Base-by-base conservation (phyloP, 768 basidiomycete species). In the Leucosporidium creatinivorum region DNA sequence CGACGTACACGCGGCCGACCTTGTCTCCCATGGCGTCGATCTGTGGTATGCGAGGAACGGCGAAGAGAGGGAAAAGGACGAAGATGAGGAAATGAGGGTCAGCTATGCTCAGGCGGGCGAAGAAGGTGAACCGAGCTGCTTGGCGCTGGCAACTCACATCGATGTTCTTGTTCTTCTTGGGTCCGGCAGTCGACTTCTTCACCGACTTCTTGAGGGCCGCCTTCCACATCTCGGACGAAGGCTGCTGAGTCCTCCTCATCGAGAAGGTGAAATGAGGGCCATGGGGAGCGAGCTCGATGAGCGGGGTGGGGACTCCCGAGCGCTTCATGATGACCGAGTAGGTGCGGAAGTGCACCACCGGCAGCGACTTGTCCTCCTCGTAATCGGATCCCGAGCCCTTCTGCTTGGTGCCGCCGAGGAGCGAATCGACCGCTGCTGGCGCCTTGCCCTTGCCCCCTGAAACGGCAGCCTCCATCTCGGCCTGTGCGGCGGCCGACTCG, bases 21-120 rank as follows among this genome's bases (percentile, higher is more conserved):
- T 93, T 78, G 77, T 99, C 91, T 65, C 96, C 96, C 94, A 98
- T 96, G 79, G 90, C 91, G 81, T 99, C 94, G 74, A 75, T 69
- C 61, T 44, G 33, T 33, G 33, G 33, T 33, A 10, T 70, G 60
- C 17, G 44, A 19, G 39, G 2, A 6, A n/a, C 13, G 15, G 21
- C 12, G 25, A 25, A 30, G 58, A 44, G 28, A 33, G 33, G 10
- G 48, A 19, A 25, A 36, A 1, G 4, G n/a, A 18, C 3, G 10
- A 36, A 30, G 33, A 66, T 4, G 1, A 39, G 49, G n/a, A n/a
- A 19, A 28, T 6, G 8, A 10, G 39, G 15, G 39, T 44, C 15
- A 44, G 39, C 39, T 8, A 44, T 3, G 13, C 30, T 61, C 30
- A 21, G 13, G 26, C 12, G 47, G 56, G 25, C 7, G 48, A 26